Evolutionary conservation across 2,329 filamentous ascomycete species (phyloP).

Genomic region (Chrysoporthe cubensis): DNA sequence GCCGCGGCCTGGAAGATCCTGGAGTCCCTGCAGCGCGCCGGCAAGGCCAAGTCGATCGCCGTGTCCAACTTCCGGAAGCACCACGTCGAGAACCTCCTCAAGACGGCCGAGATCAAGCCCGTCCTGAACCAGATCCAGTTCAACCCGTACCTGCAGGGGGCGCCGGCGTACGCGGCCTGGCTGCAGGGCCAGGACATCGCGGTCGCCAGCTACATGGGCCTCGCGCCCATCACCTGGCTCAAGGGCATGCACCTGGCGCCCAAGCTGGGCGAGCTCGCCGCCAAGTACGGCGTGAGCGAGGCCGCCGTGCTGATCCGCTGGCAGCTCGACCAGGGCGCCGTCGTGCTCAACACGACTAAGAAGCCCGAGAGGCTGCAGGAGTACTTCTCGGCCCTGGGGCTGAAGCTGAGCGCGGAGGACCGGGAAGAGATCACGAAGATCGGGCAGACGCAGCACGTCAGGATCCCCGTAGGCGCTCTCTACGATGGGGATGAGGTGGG

Average conservation of each 20-base stretch:
- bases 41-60: constrained; percentile 63
- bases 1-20: constrained; percentile 63
- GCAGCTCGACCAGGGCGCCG: constrained; percentile 30
- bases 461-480: constrained; percentile 8
- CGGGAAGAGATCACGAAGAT: constrained; percentile 35
- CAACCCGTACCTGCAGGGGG: constrained; percentile 44
- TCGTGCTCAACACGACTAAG: constrained; percentile 33
- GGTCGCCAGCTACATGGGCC: constrained; percentile 27
- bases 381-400: constrained; percentile 35
- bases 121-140: constrained; percentile 47
- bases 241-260: constrained; percentile 29
- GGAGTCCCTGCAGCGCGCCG: constrained; percentile 51
- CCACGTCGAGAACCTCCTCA: constrained; percentile 56
- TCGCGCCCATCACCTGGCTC: constrained; percentile 30
- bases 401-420: constrained; percentile 38
- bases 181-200: constrained; percentile 29
- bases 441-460: constrained; percentile 12
- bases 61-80: constrained; percentile 63
- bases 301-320: constrained; percentile 33
- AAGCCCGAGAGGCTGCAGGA: constrained; percentile 41
- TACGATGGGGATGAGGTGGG: constrained; percentile 15
- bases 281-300: constrained; percentile 31
- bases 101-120: constrained; percentile 46
- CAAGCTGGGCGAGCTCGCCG: constrained; percentile 28
- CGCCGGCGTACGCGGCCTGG: constrained; percentile 42